A percentile compares a stretch with the other conserved stretches of the same genome.
Evolutionary conservation across 164 flowering plant genomes (phyloP).

Genomic region (Piper betle): DNA sequence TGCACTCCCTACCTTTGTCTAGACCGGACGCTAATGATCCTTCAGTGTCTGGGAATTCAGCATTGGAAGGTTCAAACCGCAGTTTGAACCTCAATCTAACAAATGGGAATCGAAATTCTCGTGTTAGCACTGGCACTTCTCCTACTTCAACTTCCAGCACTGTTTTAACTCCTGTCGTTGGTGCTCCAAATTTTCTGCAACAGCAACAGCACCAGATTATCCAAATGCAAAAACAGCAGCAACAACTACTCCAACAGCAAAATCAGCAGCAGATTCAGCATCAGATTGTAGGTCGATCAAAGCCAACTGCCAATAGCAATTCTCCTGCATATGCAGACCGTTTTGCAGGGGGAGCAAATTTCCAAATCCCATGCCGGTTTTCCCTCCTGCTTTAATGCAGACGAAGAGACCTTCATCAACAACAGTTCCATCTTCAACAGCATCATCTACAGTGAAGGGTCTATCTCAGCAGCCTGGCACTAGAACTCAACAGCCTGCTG

Average conservation of each 20-base stretch:
- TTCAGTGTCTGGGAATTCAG: conserved; percentile 24
- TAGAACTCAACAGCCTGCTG: conserved; percentile 20
- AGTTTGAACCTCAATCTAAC: conserved; percentile 33
- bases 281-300: conserved; percentile 34
- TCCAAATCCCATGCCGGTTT: conserved; percentile 34
- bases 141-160: conserved; percentile 10
- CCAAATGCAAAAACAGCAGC: conserved; percentile 12
- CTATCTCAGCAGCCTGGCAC: conserved; percentile 52
- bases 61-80: conserved; percentile 45
- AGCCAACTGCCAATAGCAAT: conserved; percentile 36
- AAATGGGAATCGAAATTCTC: conserved; percentile 19
- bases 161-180: conserved; percentile 7
- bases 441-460: conserved; percentile 39
- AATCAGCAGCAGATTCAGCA: conserved; percentile 31
- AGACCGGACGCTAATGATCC: conserved; percentile 44
- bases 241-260: conserved; percentile 12
- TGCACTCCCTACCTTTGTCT: conserved; percentile 61
- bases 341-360: conserved; percentile 40
- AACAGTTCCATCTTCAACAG: conserved; percentile 24
- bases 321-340: conserved; percentile 49
- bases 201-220: conserved; percentile 12
- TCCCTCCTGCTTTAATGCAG: conserved; percentile 51
- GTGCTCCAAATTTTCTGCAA: conserved; percentile 21
- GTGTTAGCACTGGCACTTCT: conserved; percentile 14
- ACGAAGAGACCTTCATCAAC: conserved; percentile 22